Base-by-base conservation (phyloP, 75 land plant species). In the Pinus taeda region DNA sequence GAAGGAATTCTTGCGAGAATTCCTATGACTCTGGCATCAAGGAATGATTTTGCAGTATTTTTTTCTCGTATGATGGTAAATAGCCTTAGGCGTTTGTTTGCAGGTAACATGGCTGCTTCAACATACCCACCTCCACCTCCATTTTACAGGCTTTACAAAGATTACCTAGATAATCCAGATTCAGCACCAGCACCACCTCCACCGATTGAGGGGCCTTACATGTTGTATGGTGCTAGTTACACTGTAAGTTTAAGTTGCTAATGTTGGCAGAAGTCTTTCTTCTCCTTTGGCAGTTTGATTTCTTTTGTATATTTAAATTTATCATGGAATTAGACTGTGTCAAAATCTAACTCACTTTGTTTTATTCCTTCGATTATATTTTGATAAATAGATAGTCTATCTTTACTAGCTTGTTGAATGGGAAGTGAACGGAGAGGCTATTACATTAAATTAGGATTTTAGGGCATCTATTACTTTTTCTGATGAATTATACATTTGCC, bases 111-210 rank as follows among this genome's bases (percentile, higher is more conserved):
- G 73, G 79, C 79, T 74, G 83, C 82, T 66, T 79, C 98, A 22
- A 79, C 97, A 20, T 95, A 87, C 74, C 98, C 98, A 9, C 98
- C 98, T 65, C 98, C 98, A 12, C 98, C 98, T 30, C 98, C 98
- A 17, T 95, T 77, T 81, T 95, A 95, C 82, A 88, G 77, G 80
- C 91, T 95, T 15, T 95, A 93, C 91, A 86, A 89, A 73, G 92
- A 91, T 73, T 95, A 81, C 83, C 3, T 76, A 3, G 67, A 86
- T 53, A 81, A 95, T 78, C 97, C 97, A 6, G 75, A 82, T 30
- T 91, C 94, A 3, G 94, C 92, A 18, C 98, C 98, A 0, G 82
- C 78, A 70, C 97, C 98, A 36, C 98, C 98, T 9, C 88, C 92
- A 36, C 98, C 94, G 0, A 77, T 95, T 12, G 76, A 84, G 62